Percentiles rank a stretch among this genome's conserved stretches.
Conservation (phyloP, 768 basidiomycete genomes). For the Naganishia vaughanmartiniae region DNA sequence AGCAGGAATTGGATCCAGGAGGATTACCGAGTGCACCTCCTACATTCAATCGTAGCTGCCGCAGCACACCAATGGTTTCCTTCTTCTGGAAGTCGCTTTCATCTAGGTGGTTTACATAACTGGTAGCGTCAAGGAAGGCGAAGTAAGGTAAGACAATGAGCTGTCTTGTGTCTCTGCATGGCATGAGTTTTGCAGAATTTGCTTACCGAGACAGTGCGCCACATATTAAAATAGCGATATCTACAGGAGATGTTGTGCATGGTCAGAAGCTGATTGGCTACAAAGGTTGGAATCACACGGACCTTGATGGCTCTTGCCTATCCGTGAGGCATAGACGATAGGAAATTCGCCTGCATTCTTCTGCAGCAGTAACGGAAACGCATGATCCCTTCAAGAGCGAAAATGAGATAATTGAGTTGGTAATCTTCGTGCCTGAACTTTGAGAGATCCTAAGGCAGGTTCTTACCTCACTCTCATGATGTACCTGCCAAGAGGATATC, state of each 20-base stretch:
- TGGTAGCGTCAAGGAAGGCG: neutral
- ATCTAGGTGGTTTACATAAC: constrained; percentile 79
- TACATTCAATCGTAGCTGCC: constrained; percentile 60
- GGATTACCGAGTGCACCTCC: constrained; percentile 17
- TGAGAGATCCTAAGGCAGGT: no score
- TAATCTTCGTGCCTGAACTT: no score
- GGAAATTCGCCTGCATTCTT: constrained; percentile 83
- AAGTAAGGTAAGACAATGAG: neutral
- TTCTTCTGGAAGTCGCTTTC: constrained; percentile 69
- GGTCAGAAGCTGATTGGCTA: neutral
- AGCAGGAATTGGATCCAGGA: no score
- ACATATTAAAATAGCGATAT: constrained; percentile 79
- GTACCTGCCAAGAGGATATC: constrained; percentile 32
- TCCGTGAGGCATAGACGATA: constrained; percentile 76
- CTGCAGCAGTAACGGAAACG: constrained; percentile 66
- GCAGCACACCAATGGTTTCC: constrained; percentile 69
- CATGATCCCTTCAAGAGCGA: constrained; percentile 36
- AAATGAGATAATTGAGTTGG: neutral
- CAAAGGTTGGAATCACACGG: neutral
- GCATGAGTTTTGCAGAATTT: neutral
- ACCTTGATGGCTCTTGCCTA: constrained; percentile 49
- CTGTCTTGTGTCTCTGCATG: neutral
- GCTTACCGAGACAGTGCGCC: constrained; percentile 76
- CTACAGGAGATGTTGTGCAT: constrained; percentile 42
- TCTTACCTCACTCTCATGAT: constrained; percentile 47